Base-by-base conservation (phyloP, 805 yeast species). In the Metschnikowia hibisci region DNA sequence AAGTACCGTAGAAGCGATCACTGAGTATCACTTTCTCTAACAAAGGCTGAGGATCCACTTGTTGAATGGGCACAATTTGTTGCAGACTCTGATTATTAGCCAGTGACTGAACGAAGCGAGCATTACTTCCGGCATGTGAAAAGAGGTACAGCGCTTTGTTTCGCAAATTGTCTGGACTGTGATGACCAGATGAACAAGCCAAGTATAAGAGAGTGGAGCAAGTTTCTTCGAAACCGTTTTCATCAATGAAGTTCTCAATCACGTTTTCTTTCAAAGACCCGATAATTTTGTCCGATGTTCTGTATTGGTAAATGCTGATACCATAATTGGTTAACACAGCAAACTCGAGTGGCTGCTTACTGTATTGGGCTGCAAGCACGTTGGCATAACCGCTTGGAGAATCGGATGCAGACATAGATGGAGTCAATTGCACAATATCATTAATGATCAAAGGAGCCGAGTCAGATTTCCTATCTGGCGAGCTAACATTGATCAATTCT, bases 1-100 rank as follows among this genome's bases (percentile, higher is more conserved):
- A 82, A 13, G 87, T 78, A 36, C 96, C 98, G 60, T 87, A 90
- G 55, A 90, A 89, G 52, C 96, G 73, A 53, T 96, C 95, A 64
- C 96, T 87, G 47, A 93, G 74, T 25, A 86, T 80, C n/a, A 91
- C 96, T 60, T 82, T 83, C 50, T 82, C 86, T 39, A 83, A 73
- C 29, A 77, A 56, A 39, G 55, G 76, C 60, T 52, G 74, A 47
- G 53, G 51, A 6, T 60, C 64, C 32, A 43, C 57, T 35, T 41
- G 53, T 29, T 39, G 55, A 30, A 44, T 49, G 31, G 35, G 53
- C 28, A 36, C 45, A 28, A 42, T 47, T 44, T 54, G 62, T 23
- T 48, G 54, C 37, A 45, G 58, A 13, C 29, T 33, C 12, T 37
- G 45, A 15, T 32, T 41, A 9, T 4, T 16, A 3, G 34, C 16